Percentiles rank a stretch among this genome's conserved stretches.
These are phyloP conservation scores for Schizopora paradoxa DNA, from an alignment of 1,284 basidiomycete species.

Conservation along the genomic window DNA sequence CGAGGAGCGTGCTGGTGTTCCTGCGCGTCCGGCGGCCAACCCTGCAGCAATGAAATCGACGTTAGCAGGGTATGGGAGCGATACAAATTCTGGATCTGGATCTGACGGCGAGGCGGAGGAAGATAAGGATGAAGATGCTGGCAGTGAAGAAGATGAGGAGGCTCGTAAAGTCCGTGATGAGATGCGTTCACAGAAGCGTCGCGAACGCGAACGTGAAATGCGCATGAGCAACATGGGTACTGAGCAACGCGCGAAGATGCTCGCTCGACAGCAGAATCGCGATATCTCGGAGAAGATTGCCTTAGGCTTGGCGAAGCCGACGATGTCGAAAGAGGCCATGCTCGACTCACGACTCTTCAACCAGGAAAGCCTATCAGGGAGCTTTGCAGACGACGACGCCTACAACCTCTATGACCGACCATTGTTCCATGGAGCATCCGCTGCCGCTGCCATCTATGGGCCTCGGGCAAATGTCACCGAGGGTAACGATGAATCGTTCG, in stretches of 20 bases:
- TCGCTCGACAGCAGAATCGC: slow-evolving; percentile 93
- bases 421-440: slow-evolving; percentile 92
- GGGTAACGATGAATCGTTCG: slow-evolving; percentile 85
- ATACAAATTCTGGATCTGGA: slow-evolving; percentile 49
- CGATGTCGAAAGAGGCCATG: slow-evolving; percentile 92
- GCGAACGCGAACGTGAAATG: slow-evolving; percentile 94
- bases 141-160: slow-evolving; percentile 69
- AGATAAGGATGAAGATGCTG: slow-evolving; percentile 44
- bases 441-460: slow-evolving; percentile 97
- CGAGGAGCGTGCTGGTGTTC: slow-evolving; percentile 84
- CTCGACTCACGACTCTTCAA: slow-evolving; percentile 97
- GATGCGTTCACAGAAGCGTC: slow-evolving; percentile 88
- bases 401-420: slow-evolving; percentile 96
- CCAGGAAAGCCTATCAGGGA: slow-evolving; percentile 78
- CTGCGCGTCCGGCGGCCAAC: slow-evolving; percentile 45
- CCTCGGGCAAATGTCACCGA: slow-evolving; percentile 80
- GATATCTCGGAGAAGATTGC: slow-evolving; percentile 99
- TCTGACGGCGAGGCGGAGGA: slow-evolving; percentile 38
- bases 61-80: slow-evolving; percentile 83
- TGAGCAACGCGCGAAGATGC: slow-evolving; percentile 92
- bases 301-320: slow-evolving; percentile 94
- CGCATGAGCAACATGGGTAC: slow-evolving; percentile 99
- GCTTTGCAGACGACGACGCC: slow-evolving; percentile 88
- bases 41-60: slow-evolving; percentile 68
- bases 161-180: slow-evolving; percentile 82